These are phyloP conservation scores for Didymella pomorum DNA, from an alignment of 2,329 filamentous ascomycete species.

Conservation along the genomic window DNA sequence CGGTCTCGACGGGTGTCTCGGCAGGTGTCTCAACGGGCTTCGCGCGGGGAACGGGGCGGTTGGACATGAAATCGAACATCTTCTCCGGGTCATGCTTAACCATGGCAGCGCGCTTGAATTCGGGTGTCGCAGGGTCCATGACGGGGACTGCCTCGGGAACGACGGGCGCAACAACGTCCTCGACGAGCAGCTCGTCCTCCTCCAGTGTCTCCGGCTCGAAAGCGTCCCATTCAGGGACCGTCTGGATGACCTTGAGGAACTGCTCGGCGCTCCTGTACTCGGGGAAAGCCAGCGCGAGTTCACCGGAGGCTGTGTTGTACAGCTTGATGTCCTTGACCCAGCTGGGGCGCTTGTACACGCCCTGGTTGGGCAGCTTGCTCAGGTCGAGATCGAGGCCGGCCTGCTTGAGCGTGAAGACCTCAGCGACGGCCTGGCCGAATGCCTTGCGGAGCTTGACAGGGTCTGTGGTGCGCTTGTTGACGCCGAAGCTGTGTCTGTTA, in stretches of 20 bases:
- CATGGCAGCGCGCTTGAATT: conserved; percentile 36
- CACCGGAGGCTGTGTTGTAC: conserved; percentile 27
- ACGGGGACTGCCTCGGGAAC: conserved; percentile 25
- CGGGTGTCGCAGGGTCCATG: conserved; percentile 41
- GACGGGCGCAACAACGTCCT: conserved; percentile 29
- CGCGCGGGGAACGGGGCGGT: conserved; percentile 42
- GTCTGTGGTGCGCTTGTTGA: conserved; percentile 26
- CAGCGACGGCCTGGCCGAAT: conserved; percentile 65
- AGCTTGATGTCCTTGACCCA: conserved; percentile 45
- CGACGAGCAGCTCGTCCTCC: conserved; percentile 31
- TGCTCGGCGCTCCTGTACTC: conserved; percentile 27
- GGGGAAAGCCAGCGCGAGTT: conserved; percentile 36
- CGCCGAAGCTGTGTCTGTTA: conserved; percentile 33
- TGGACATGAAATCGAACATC: conserved; percentile 51
- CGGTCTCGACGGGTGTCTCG: conserved; percentile 31
- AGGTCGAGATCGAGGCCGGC: conserved; percentile 39
- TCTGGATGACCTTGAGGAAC: conserved; percentile 36
- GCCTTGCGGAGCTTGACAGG: conserved; percentile 43
- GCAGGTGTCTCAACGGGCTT: conserved; percentile 27
- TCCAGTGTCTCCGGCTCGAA: conserved; percentile 9
- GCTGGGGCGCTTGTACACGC: conserved; percentile 36
- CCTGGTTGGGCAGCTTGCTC: conserved; percentile 37
- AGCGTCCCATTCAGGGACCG: conserved; percentile 29
- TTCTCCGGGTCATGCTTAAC: conserved; percentile 40
- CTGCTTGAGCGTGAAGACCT: conserved; percentile 59